phyloP scores from a whole-genome alignment of 2,329 filamentous ascomycete genomes.

The Colletotrichum incanum region DNA sequence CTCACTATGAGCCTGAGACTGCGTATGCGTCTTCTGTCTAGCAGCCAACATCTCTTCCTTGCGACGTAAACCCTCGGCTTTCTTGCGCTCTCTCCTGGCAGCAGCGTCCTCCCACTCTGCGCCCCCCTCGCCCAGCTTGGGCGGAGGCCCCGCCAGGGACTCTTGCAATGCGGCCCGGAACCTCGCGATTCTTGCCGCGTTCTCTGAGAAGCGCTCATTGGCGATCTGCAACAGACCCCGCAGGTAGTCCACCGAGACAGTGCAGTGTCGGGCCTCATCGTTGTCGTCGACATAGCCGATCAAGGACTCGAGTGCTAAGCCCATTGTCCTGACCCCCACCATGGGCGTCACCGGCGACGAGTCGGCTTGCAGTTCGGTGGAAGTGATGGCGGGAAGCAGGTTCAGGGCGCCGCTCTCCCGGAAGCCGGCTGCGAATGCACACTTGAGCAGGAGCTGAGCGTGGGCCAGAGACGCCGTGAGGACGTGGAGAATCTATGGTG shows the following conservation, averaged over 20 bases:
- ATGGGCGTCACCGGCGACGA: constrained; percentile 70
- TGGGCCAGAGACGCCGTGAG: constrained; percentile 82
- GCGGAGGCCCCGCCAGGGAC: constrained; percentile 48
- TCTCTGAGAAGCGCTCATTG: constrained; percentile 82
- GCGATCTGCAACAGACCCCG: constrained; percentile 77
- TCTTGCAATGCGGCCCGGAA: constrained; percentile 70
- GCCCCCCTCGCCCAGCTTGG: constrained; percentile 49
- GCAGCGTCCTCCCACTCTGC: constrained; percentile 70
- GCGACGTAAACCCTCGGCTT: constrained; percentile 70
- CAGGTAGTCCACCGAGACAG: constrained; percentile 80
- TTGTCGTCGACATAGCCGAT: constrained; percentile 70
- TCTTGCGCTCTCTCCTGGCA: constrained; percentile 69
- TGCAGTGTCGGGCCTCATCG: constrained; percentile 54
- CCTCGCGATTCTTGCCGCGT: constrained; percentile 76
- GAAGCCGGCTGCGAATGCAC: constrained; percentile 87
- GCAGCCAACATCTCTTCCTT: constrained; percentile 59
- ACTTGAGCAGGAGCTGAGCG: constrained; percentile 82
- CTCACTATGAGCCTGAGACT: background rate
- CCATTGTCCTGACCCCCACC: constrained; percentile 88
- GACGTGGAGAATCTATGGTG: constrained; percentile 85
- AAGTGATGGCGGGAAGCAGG: constrained; percentile 58
- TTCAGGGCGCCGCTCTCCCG: constrained; percentile 90
- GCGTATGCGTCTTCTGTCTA: constrained; percentile 5
- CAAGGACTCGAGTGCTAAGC: constrained; percentile 85
- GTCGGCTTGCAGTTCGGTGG: constrained; percentile 47